Base-by-base conservation (phyloP, 441 rosid genomes). In the Brassica balearica region DNA sequence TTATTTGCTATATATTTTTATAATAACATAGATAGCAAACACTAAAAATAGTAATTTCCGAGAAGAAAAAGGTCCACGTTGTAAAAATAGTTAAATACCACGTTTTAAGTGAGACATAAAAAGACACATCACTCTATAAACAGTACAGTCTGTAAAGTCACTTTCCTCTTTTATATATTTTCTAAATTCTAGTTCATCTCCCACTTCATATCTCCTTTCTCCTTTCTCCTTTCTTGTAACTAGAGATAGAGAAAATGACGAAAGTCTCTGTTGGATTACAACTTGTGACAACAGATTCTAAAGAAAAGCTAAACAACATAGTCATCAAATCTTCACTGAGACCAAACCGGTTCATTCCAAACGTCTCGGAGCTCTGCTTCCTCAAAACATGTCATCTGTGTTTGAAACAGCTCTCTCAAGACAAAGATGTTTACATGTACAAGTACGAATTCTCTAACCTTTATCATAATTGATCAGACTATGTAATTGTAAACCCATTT, bases 351-450 rank as follows among this genome's bases (percentile, higher is more conserved):
- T 73, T 68, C 19, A 5, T 17, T n/a, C 15, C 73, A 38, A 55
- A 15, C 12, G 38, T 63, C 68, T 65, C 76, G 8, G 80, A 81
- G 32, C 71, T 72, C 22, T 84, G 89, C 85, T 92, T 72, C 72
- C 93, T 91, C 81, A 88, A 87, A 61, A 80, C 88, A 2, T 94
- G 98, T 61, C 82, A 75, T 46, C 85, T 90, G 2, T 94, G 98
- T 80, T 63, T 53, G 80, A 87, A 85, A 83, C 83, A 80, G 6
- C 81, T 92, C 41, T 76, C 69, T 60, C 82, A 79, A 0, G 86
- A 87, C 84, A 84, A 87, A 82, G 97, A 92, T 63, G 81, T 94
- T 32, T 94, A 88, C 89, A 94, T 92, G 96, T 94, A 92, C 85
- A 92, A 91, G 98, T 92, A 74, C 64, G 0, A 5, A 5, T 8